phyloP scores from a whole-genome alignment of 2,329 filamentous ascomycete species.

The Trichoderma gracile region DNA sequence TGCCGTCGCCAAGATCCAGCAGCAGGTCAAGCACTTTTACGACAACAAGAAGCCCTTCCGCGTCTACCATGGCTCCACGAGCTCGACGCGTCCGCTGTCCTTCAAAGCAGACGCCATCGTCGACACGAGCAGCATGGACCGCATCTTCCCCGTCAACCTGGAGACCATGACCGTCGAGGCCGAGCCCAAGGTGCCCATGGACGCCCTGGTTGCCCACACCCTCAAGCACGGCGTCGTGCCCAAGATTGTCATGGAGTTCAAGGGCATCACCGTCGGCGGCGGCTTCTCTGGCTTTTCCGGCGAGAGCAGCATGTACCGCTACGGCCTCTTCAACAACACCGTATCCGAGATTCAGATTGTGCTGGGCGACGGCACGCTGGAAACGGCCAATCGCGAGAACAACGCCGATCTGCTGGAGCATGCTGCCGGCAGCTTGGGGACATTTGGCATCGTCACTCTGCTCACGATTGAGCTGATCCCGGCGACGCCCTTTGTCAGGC shows the following conservation, averaged over 20 bases:
- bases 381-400: conserved; percentile 48
- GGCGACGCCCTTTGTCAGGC: conserved; percentile 51
- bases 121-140: conserved; percentile 55
- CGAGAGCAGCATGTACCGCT: conserved; percentile 58
- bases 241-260: conserved; percentile 61
- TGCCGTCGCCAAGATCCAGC: conserved; percentile 33
- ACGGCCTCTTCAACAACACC: conserved; percentile 58
- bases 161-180: conserved; percentile 51
- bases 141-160: conserved; percentile 55
- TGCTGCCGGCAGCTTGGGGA: conserved; percentile 55
- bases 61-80: conserved; percentile 63
- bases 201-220: conserved; percentile 53
- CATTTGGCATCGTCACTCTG: conserved; percentile 57
- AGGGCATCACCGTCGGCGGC: conserved; percentile 60
- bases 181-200: conserved; percentile 62
- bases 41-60: conserved; percentile 50
- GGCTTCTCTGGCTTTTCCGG: conserved; percentile 58
- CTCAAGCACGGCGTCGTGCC: conserved; percentile 53
- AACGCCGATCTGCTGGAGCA: conserved; percentile 54
- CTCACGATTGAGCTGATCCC: conserved; percentile 54
- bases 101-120: conserved; percentile 47
- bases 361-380: conserved; percentile 52
- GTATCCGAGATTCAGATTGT: conserved; percentile 56
- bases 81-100: conserved; percentile 54
- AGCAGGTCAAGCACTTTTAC: conserved; percentile 35